phyloP scores from a whole-genome alignment of 768 basidiomycete species.

The Podaxis carcinomalis region DNA sequence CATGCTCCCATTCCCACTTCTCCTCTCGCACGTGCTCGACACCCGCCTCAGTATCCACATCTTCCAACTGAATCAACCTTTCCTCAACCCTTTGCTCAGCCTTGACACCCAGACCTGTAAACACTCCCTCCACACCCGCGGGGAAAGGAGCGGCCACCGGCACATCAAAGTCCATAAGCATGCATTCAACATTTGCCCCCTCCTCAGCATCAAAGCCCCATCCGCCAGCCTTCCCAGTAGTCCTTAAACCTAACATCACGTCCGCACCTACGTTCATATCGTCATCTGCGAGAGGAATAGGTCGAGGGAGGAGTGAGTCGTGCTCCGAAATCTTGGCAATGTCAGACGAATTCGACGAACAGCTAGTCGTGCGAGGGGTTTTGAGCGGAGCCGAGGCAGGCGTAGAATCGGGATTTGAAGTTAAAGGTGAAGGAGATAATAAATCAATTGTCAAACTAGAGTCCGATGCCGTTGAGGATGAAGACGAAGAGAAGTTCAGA shows the following conservation, averaged over 20 bases:
- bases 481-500: constrained; percentile 7
- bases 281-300: neutral
- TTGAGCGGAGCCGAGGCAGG: neutral
- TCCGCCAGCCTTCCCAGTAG: neutral
- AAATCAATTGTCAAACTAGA: neutral
- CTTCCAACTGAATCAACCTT: neutral
- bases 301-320: neutral
- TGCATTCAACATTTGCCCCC: neutral
- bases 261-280: neutral
- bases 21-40: neutral
- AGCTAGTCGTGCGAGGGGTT: neutral
- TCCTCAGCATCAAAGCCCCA: constrained; percentile 5
- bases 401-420: neutral
- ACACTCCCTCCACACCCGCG: neutral
- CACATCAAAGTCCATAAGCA: neutral
- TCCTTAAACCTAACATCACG: neutral
- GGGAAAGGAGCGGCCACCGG: neutral
- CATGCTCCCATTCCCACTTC: constrained; percentile 9
- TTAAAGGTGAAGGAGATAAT: constrained; percentile 2
- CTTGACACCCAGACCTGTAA: neutral
- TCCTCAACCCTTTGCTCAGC: neutral
- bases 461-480: constrained; percentile 1
- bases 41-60: neutral
- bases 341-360: constrained; percentile 6
- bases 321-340: constrained; percentile 1